phyloP scores from a whole-genome alignment of 2,329 filamentous ascomycete genomes.

The Monosporascus sp. region DNA sequence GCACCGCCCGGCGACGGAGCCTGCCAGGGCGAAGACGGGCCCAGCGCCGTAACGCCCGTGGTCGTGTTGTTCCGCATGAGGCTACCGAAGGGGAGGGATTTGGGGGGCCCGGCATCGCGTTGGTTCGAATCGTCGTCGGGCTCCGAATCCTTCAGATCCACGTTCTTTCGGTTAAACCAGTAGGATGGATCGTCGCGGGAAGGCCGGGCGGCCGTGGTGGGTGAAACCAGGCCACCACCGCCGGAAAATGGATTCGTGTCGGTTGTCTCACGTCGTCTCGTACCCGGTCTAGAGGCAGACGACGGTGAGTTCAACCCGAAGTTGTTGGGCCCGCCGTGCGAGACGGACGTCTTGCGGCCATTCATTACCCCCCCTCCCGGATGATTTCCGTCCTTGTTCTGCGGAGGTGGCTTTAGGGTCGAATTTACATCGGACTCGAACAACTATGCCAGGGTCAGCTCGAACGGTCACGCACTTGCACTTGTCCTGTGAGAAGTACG shows the following conservation, averaged over 20 bases:
- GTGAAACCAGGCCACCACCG: slow-evolving; percentile 50
- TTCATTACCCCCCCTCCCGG: slow-evolving; percentile 52
- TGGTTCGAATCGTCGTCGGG: slow-evolving; percentile 36
- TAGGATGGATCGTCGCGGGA: slow-evolving; percentile 57
- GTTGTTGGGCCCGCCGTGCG: slow-evolving; percentile 58
- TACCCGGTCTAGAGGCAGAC: slow-evolving; percentile 63
- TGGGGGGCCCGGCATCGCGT: slow-evolving; percentile 25
- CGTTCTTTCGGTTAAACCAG: slow-evolving; percentile 51
- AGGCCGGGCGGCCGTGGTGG: slow-evolving; percentile 54
- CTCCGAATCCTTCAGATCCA: slow-evolving; percentile 49
- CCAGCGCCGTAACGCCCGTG: slow-evolving; percentile 38
- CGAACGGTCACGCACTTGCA: slow-evolving; percentile 7
- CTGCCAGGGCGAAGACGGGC: slow-evolving; percentile 41
- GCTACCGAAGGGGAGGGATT: slow-evolving; percentile 36
- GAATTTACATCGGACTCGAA: slow-evolving; percentile 90
- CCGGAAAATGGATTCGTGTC: slow-evolving; percentile 61
- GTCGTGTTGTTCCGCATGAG: slow-evolving; percentile 52
- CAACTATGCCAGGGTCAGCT: slow-evolving; percentile 46
- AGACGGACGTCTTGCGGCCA: slow-evolving; percentile 77
- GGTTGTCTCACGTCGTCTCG: slow-evolving; percentile 75
- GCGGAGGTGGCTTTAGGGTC: slow-evolving; percentile 77
- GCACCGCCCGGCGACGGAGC: slow-evolving; percentile 46
- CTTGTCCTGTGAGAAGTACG: background rate
- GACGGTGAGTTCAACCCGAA: slow-evolving; percentile 72
- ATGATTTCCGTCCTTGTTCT: slow-evolving; percentile 61